These are phyloP conservation scores for Hirsutella rhossiliensis DNA, from an alignment of 2,329 filamentous ascomycete genomes.

Conservation along the genomic window DNA sequence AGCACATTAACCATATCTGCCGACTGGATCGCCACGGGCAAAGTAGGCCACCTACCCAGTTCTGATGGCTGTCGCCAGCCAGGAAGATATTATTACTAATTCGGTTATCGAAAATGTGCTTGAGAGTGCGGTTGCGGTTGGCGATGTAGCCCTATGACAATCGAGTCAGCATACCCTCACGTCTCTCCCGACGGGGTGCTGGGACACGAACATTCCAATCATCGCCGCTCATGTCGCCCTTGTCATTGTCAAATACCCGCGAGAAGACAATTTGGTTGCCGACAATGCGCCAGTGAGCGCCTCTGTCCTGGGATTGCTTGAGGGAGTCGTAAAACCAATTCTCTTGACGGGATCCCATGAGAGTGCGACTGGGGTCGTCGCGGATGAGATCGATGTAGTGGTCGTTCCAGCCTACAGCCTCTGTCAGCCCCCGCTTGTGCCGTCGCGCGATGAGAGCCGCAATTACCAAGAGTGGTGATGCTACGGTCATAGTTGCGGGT, in stretches of 20 bases:
- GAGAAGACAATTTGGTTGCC: slow-evolving; percentile 62
- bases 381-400: slow-evolving; percentile 49
- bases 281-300: slow-evolving; percentile 58
- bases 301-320: slow-evolving; percentile 45
- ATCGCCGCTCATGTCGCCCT: slow-evolving; percentile 17
- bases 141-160: slow-evolving; percentile 45
- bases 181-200: too few relatives aligned
- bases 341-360: slow-evolving; percentile 65
- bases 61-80: slow-evolving; percentile 56
- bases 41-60: slow-evolving; percentile 44
- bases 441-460: background rate
- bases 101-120: slow-evolving; percentile 52
- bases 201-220: slow-evolving; percentile 20
- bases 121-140: slow-evolving; percentile 59
- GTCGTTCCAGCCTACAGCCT: slow-evolving; percentile 36
- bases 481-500: slow-evolving; percentile 57
- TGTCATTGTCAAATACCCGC: slow-evolving; percentile 26
- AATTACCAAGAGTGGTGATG: slow-evolving; percentile 35
- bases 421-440: slow-evolving; percentile 2
- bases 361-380: slow-evolving; percentile 52
- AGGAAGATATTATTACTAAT: slow-evolving; percentile 66
- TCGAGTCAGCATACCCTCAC: background rate
- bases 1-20: background rate
- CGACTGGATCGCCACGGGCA: background rate
- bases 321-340: slow-evolving; percentile 59